phyloP scores from a whole-genome alignment of 768 basidiomycete genomes.

The Saitozyma sp. region DNA sequence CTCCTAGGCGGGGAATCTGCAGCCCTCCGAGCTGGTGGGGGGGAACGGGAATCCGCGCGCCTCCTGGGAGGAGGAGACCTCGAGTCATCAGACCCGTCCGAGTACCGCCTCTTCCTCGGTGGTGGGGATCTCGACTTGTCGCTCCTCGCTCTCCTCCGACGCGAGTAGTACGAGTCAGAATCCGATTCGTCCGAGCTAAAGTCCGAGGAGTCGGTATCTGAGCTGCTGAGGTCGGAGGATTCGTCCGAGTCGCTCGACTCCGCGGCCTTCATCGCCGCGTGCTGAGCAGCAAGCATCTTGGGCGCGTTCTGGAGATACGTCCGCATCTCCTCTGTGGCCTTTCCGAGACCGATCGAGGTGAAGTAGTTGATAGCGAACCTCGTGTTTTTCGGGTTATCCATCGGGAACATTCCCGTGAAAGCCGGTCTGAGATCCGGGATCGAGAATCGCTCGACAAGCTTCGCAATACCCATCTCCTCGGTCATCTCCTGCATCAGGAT shows the following conservation, averaged over 20 bases:
- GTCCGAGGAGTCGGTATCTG: conserved; percentile 52
- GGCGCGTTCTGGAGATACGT: conserved; percentile 95
- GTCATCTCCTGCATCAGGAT: conserved; percentile 94
- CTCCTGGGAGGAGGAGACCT: conserved; percentile 19
- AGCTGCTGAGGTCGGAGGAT: conserved; percentile 24
- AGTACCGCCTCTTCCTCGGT: conserved; percentile 19
- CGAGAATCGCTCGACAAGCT: conserved; percentile 81
- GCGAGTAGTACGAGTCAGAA: conserved; percentile 30
- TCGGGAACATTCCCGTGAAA: conserved; percentile 86
- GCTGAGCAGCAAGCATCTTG: conserved; percentile 89
- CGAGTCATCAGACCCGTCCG: conserved; percentile 14
- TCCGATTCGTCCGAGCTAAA: conserved; percentile 48
- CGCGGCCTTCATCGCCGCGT: conserved; percentile 75
- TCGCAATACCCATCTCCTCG: conserved; percentile 88
- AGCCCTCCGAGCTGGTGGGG: conserved; percentile 44
- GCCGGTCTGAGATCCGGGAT: conserved; percentile 74
- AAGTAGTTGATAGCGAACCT: conserved; percentile 93
- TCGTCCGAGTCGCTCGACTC: conserved; percentile 48
- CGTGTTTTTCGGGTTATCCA: conserved; percentile 94
- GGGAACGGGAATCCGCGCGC: conserved; percentile 20
- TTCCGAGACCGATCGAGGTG: conserved; percentile 87
- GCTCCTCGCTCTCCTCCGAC: conserved; percentile 8
- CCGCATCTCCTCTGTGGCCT: conserved; percentile 92
- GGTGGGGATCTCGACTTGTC: conserved; percentile 16
- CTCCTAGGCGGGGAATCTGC: conserved; percentile 26